Percentiles rank a stretch among this genome's conserved stretches.
These are phyloP conservation scores for Tulasnella sp. DNA, from an alignment of 768 basidiomycete genomes.

Conservation along the genomic window DNA sequence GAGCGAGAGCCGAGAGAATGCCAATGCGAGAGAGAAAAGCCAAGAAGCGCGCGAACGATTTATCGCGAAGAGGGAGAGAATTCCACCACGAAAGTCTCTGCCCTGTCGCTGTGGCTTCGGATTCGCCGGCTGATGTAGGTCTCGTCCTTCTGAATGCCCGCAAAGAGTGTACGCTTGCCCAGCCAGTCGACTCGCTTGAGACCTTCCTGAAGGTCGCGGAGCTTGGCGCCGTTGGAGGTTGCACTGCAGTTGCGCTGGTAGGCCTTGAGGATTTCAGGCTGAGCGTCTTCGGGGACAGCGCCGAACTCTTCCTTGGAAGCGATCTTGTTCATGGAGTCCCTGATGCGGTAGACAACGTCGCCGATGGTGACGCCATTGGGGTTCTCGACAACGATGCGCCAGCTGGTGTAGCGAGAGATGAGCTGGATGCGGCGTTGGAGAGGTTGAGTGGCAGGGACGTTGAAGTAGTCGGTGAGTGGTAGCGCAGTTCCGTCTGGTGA, in stretches of 20 bases:
- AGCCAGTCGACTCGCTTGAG: conserved; percentile 24
- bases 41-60: conserved; percentile 1
- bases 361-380: conserved; percentile 14
- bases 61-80: conserved; percentile 19
- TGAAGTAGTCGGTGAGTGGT: conserved; percentile 13
- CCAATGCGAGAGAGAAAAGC: not conserved
- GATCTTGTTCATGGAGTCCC: conserved; percentile 18
- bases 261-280: conserved; percentile 4
- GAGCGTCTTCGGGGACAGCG: not conserved
- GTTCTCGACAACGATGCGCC: conserved; percentile 24
- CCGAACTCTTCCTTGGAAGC: conserved; percentile 19
- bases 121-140: conserved; percentile 7
- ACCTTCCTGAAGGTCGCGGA: conserved; percentile 14
- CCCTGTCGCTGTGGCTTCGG: not conserved
- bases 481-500: not conserved
- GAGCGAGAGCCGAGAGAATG: conserved; percentile 12
- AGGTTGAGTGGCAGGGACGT: conserved; percentile 16
- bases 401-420: conserved; percentile 2
- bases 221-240: not conserved
- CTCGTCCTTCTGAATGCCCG: conserved; percentile 24
- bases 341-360: conserved; percentile 22
- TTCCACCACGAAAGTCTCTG: conserved; percentile 17
- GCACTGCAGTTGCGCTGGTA: conserved; percentile 23
- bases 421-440: conserved; percentile 1
- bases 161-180: conserved; percentile 18